Conservation (phyloP, 805 yeast genomes). For the Teunomyces aglyptinius region DNA sequence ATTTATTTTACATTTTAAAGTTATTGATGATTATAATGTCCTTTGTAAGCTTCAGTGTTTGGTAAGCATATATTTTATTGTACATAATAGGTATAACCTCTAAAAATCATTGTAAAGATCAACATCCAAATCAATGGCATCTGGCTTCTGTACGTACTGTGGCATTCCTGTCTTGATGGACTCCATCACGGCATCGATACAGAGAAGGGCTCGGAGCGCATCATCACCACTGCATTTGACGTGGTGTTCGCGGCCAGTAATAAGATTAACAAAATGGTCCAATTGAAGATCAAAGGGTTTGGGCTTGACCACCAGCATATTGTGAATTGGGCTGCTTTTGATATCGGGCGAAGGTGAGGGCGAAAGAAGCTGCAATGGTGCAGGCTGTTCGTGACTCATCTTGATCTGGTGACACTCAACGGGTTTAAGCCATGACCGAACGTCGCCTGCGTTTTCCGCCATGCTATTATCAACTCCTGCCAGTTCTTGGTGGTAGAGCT, state of each 20-base stretch:
- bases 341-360: slow-evolving; percentile 32
- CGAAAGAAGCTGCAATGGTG: slow-evolving; percentile 16
- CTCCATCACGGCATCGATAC: slow-evolving; percentile 34
- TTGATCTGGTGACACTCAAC: slow-evolving; percentile 20
- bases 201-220: slow-evolving; percentile 36
- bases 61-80: background rate
- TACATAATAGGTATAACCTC: background rate
- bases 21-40: background rate
- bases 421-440: slow-evolving; percentile 29
- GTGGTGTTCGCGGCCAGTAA: slow-evolving; percentile 23
- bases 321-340: slow-evolving; percentile 20
- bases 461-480: slow-evolving; percentile 9
- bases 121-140: slow-evolving; percentile 16
- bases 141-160: slow-evolving; percentile 23
- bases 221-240: slow-evolving; percentile 36
- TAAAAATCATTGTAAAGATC: slow-evolving; percentile 8
- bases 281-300: slow-evolving; percentile 39
- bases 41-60: background rate
- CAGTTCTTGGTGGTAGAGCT: slow-evolving; percentile 26
- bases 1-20: background rate
- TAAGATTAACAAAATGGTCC: slow-evolving; percentile 35
- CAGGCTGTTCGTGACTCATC: slow-evolving; percentile 12
- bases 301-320: slow-evolving; percentile 8
- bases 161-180: slow-evolving; percentile 37
- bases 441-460: slow-evolving; percentile 11